Evolutionary conservation across 1,284 basidiomycete genomes (phyloP).

Genomic region (Xanthoconium separans): DNA sequence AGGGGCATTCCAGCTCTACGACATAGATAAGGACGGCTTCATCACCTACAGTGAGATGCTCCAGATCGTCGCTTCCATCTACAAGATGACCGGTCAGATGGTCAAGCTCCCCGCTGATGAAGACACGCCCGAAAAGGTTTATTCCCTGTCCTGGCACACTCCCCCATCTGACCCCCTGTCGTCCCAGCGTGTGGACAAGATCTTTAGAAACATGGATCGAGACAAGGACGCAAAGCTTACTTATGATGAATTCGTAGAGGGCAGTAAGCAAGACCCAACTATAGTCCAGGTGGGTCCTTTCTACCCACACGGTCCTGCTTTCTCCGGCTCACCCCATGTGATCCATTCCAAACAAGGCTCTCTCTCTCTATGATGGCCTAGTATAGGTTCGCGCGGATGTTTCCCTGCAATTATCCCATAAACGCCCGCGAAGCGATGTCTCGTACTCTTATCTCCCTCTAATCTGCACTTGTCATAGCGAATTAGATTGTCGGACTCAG

Average conservation of each 20-base stretch:
- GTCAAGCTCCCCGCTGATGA: constrained; percentile 97
- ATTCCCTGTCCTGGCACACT: constrained; percentile 12
- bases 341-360: constrained; percentile 45
- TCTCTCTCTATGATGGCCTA: constrained; percentile 77
- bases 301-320: constrained; percentile 10
- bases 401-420: constrained; percentile 18
- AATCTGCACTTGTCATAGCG: constrained; percentile 18
- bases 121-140: constrained; percentile 97
- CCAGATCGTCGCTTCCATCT: constrained; percentile 93
- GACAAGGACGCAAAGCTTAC: constrained; percentile 89
- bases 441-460: constrained; percentile 29
- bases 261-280: constrained; percentile 95
- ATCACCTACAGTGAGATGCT: constrained; percentile 99
- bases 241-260: constrained; percentile 95
- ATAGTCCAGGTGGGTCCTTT: constrained; percentile 81
- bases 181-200: constrained; percentile 89
- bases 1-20: constrained; percentile 99
- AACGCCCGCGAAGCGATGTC: constrained; percentile 23
- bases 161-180: constrained; percentile 12
- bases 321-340: constrained; percentile 14
- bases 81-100: constrained; percentile 99
- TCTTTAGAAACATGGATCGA: constrained; percentile 91
- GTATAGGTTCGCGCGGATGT: constrained; percentile 43
- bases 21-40: constrained; percentile 95
- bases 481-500: constrained; percentile 15